A percentile compares a stretch with the other conserved stretches of the same genome.
phyloP scores from a whole-genome alignment of 2,329 filamentous ascomycete genomes.

The Penicillium palitans region DNA sequence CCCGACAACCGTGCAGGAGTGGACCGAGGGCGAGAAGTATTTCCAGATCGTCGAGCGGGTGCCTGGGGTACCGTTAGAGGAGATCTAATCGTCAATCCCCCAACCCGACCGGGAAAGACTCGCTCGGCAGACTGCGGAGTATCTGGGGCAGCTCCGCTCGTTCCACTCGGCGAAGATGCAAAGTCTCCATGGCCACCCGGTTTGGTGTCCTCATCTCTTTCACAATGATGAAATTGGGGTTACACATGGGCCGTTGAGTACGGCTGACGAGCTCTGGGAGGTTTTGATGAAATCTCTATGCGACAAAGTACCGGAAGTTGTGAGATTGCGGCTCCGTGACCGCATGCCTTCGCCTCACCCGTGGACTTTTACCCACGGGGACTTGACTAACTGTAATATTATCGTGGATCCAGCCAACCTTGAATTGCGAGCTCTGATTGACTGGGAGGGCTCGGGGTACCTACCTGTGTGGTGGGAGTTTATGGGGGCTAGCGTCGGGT shows the following conservation, averaged over 20 bases:
- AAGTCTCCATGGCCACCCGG: constrained; percentile 11
- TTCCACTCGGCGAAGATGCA: constrained; percentile 20
- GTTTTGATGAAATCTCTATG: constrained; percentile 3
- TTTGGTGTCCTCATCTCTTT: constrained; percentile 19
- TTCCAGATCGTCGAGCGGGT: constrained; percentile 9
- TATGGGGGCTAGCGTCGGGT: constrained; percentile 8
- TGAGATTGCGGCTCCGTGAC: constrained; percentile 12
- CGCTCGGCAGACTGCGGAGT: background rate
- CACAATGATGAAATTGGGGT: background rate
- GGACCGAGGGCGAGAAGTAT: constrained; percentile 1
- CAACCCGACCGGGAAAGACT: constrained; percentile 3
- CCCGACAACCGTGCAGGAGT: constrained; percentile 7
- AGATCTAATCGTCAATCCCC: constrained; percentile 6
- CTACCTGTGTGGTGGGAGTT: constrained; percentile 44
- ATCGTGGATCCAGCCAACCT: constrained; percentile 36
- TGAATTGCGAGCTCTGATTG: constrained; percentile 41
- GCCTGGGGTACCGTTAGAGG: constrained; percentile 9
- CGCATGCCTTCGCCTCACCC: constrained; percentile 25
- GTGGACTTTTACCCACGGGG: constrained; percentile 44
- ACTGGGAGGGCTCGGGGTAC: constrained; percentile 43
- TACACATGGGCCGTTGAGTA: constrained; percentile 14
- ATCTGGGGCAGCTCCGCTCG: constrained; percentile 8
- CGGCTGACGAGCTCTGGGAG: constrained; percentile 17
- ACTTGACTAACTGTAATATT: constrained; percentile 42
- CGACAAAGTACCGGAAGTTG: constrained; percentile 10